Evolutionary conservation across 495 filamentous ascomycete genomes (phyloP), one percentile per base, ranked within the genome.

Genomic region (Penicillium angulare): DNA sequence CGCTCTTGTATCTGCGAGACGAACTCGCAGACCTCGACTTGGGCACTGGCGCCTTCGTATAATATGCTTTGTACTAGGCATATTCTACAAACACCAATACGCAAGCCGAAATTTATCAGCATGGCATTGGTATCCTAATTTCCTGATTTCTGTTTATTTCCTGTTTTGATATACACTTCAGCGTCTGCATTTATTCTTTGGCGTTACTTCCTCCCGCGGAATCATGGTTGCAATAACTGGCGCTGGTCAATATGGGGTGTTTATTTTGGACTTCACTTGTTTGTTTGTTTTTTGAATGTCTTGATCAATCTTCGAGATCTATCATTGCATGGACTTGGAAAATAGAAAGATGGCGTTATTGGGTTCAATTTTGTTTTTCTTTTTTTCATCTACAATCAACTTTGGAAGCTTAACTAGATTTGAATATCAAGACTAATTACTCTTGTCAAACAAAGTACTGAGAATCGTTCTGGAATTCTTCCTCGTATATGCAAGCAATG

Each of bases 1-100:
- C 83, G 24, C 67, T 89, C 39, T 79, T 83, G 0, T 95, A 89
- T 62, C 63, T 73, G 13, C 60, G 64, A 17, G 72, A 73, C 42
- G 68, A 67, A 47, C 59, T 70, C 29, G 59, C 62, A 15, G 61
- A 64, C 34, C 44, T 40, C 27, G 24, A 31, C 15, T 15, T 18
- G 2, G 27, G 15, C 1, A n/a, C 38, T 20, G 5, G 15, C 27
- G 43, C 49, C 4, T 47, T 60, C 42, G 29, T 48, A 39, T 64
- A 47, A 41, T 21, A n/a, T n/a, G n/a, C n/a, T n/a, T n/a, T n/a
- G n/a, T n/a, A n/a, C n/a, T n/a, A n/a, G n/a, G n/a, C n/a, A n/a
- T n/a, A n/a, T n/a, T n/a, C n/a, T n/a, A n/a, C n/a, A n/a, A n/a
- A n/a, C n/a, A n/a, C n/a, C n/a, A n/a, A n/a, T n/a, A n/a, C n/a